Base-by-base conservation (phyloP, 257 asterid species). In the Prunella vulgaris region DNA sequence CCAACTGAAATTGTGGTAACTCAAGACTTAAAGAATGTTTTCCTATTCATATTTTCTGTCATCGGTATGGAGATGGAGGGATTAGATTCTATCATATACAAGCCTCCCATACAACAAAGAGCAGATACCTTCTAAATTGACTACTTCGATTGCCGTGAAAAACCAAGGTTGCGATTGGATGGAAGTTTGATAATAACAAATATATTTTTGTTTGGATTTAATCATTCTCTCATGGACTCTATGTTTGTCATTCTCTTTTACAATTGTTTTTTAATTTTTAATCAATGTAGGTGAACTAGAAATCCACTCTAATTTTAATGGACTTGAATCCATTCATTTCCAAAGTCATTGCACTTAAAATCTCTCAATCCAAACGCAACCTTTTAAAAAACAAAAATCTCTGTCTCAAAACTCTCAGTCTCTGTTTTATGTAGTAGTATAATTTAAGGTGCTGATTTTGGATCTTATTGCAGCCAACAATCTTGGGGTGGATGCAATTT, bases 401-500 rank as follows among this genome's bases (percentile, higher is more conserved):
- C 3, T 46, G 53, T 64, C 37, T 32, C 37, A 6, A 32, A n/a
- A n/a, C n/a, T n/a, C n/a, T n/a, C n/a, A n/a, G n/a, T 9, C 37
- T 5, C 37, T 32, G 37, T 32, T 32, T 32, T 32, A 25, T 40
- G 8, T 60, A n/a, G 33, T 18, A 32, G 35, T 38, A 28, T 64
- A 33, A 63, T 69, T 58, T 21, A 56, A 66, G 30, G 17, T 71
- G 63, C 66, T 64, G 49, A 74, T 35, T 75, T 22, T 15, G 3
- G 57, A 66, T 57, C 28, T 59, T 40, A 74, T 49, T 86, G 83
- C 87, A 91, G 98, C 99, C 33, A 89, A 94, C 86, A 91, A 91
- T 73, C 81, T 94, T 68, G 96, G 76, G 62, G 95, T 89, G 64
- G 99, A 91, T 71, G 99, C 99, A n/a, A 83, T 94, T 28, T 94